Percentiles rank a stretch among this genome's conserved stretches.
Evolutionary conservation across 2,329 filamentous ascomycete species (phyloP).

Genomic region (Elsinoe australis): DNA sequence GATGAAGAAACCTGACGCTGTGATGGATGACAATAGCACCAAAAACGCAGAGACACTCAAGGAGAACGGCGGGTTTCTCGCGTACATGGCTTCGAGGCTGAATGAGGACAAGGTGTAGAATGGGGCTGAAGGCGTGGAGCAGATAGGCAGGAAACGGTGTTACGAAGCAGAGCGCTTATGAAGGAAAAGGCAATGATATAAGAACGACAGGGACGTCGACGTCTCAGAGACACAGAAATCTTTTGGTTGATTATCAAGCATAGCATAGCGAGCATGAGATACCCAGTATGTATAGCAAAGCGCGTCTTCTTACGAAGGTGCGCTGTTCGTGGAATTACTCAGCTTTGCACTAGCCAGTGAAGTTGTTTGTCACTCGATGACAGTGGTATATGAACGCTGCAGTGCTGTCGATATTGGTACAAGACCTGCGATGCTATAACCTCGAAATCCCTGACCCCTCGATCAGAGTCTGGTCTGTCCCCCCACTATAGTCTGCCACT

Average conservation of each 20-base stretch:
- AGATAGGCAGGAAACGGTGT: no score
- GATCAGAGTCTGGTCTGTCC: constrained; percentile 63
- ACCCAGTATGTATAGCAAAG: not conserved
- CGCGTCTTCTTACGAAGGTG: no score
- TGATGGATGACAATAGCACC: not conserved
- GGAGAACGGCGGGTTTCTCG: constrained; percentile 3
- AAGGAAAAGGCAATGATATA: not conserved
- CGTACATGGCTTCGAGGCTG: not conserved
- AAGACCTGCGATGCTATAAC: no score
- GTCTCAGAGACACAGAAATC: not conserved
- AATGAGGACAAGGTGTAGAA: not conserved
- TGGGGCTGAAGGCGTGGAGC: not conserved
- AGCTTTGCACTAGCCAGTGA: no score
- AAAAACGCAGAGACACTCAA: not conserved
- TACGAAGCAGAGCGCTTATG: not conserved
- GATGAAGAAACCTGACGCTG: no score
- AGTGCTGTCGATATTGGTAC: no score
- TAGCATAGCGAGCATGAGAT: constrained; percentile 9
- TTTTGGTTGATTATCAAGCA: not conserved
- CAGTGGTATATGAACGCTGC: no score
- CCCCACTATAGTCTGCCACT: constrained; percentile 61
- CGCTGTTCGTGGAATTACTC: no score
- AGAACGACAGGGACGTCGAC: not conserved
- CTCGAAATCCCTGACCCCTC: no score
- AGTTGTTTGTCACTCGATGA: not conserved